phyloP scores from a whole-genome alignment of 2,329 filamentous ascomycete genomes.

The Ramularia endophylla region DNA sequence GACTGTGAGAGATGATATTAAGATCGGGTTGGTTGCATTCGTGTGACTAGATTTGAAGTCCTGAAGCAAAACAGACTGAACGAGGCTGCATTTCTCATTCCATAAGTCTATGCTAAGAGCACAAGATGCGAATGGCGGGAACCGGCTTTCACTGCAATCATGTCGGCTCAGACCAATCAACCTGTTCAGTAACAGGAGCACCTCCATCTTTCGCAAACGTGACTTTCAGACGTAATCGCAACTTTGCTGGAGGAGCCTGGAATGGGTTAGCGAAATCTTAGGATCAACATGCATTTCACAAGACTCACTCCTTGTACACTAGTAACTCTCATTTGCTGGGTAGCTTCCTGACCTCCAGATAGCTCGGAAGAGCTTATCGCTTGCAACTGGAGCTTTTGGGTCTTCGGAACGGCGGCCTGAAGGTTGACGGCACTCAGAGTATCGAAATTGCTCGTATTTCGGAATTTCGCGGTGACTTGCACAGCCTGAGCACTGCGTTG shows the following conservation, averaged over 20 bases:
- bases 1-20: too few species aligned
- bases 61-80: too few species aligned
- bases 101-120: background rate
- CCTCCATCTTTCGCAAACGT: slow-evolving; percentile 66
- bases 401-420: slow-evolving; percentile 94
- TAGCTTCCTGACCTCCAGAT: slow-evolving; percentile 71
- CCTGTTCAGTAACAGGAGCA: slow-evolving; percentile 76
- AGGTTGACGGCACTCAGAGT: slow-evolving; percentile 69
- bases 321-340: slow-evolving; percentile 82
- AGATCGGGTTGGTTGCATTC: too few species aligned
- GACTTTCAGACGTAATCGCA: slow-evolving; percentile 81
- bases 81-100: too few species aligned
- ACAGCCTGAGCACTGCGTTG: slow-evolving; percentile 76
- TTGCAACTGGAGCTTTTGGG: slow-evolving; percentile 86
- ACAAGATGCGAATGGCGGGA: too few species aligned
- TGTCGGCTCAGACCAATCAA: slow-evolving; percentile 86
- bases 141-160: slow-evolving; percentile 10
- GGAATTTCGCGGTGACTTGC: slow-evolving; percentile 78
- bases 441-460: slow-evolving; percentile 56
- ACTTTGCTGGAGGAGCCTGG: slow-evolving; percentile 61
- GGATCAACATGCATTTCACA: background rate
- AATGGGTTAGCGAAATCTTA: slow-evolving; percentile 14
- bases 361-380: slow-evolving; percentile 80
- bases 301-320: slow-evolving; percentile 77
- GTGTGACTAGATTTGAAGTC: too few species aligned